Evolutionary conservation across 768 basidiomycete genomes (phyloP).

Genomic region (Lactarius sanguifluus): DNA sequence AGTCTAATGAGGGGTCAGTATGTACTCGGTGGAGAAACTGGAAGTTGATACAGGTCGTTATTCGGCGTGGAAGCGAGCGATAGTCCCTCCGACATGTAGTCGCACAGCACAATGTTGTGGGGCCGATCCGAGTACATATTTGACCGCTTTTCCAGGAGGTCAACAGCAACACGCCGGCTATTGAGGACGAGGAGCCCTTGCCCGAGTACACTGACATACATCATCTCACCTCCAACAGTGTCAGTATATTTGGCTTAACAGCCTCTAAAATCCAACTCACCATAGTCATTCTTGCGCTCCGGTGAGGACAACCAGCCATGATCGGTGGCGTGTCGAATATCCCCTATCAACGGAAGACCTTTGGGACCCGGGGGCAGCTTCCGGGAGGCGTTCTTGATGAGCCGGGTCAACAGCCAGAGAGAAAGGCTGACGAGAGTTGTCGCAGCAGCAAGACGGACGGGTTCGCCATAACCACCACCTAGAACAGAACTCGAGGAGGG

Average conservation of each 20-base stretch:
- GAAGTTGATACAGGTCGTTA: conserved; percentile 21
- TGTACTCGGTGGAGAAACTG: not conserved
- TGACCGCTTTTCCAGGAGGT: conserved; percentile 37
- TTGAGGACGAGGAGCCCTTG: not conserved
- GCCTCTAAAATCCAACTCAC: not conserved
- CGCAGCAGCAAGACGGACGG: no score
- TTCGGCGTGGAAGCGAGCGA: conserved; percentile 32
- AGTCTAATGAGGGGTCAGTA: conserved; percentile 16
- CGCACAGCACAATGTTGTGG: conserved; percentile 32
- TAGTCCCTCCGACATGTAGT: conserved; percentile 35
- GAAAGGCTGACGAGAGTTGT: not conserved
- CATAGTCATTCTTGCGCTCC: not conserved
- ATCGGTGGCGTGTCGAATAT: not conserved
- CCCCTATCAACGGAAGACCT: not conserved
- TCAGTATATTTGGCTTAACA: not conserved
- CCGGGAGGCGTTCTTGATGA: not conserved
- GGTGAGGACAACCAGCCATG: not conserved
- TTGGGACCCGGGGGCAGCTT: not conserved
- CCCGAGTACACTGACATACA: not conserved
- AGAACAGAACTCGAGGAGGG: no score
- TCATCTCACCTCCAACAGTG: not conserved
- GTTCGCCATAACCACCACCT: no score
- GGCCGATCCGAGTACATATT: conserved; percentile 37
- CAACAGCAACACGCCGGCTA: conserved; percentile 29
- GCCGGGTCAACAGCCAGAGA: not conserved